Percentiles rank a stretch among this genome's conserved stretches.
phyloP scores from a whole-genome alignment of 495 filamentous ascomycete genomes.

The Tuber umbilicatum region DNA sequence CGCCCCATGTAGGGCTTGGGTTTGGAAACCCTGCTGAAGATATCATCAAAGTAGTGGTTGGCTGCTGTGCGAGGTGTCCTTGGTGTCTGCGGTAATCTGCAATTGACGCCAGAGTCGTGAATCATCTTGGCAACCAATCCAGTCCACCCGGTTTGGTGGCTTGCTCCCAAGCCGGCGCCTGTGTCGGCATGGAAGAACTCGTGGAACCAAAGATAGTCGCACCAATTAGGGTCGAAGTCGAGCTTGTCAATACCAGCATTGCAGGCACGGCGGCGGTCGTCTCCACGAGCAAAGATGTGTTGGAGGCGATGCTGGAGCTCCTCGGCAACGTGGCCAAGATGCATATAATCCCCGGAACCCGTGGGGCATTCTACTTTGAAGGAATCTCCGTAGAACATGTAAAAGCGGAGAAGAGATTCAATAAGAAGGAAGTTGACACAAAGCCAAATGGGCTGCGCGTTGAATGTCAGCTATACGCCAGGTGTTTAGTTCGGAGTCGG shows the following conservation, averaged over 20 bases:
- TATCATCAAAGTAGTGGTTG: conserved; percentile 90
- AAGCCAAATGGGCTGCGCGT: conserved; percentile 73
- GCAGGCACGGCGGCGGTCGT: conserved; percentile 79
- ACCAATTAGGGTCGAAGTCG: conserved; percentile 88
- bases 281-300: conserved; percentile 75
- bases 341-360: conserved; percentile 91
- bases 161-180: conserved; percentile 81
- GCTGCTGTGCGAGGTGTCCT: conserved; percentile 75
- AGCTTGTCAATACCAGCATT: conserved; percentile 74
- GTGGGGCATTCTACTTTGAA: conserved; percentile 90
- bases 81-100: conserved; percentile 86
- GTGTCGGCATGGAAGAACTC: conserved; percentile 95
- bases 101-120: conserved; percentile 88
- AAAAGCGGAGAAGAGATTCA: conserved; percentile 84
- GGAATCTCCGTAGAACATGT: conserved; percentile 85
- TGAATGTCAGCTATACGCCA: background rate
- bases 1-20: conserved; percentile 52
- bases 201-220: conserved; percentile 88
- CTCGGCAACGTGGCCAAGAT: conserved; percentile 90
- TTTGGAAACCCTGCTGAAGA: conserved; percentile 56
- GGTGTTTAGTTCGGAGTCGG: background rate
- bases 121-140: conserved; percentile 93
- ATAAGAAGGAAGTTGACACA: conserved; percentile 94
- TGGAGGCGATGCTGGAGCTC: conserved; percentile 92
- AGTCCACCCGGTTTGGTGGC: conserved; percentile 97